Evolutionary conservation across 1,284 basidiomycete species (phyloP).

Genomic region (Exobasidium rhododendri): DNA sequence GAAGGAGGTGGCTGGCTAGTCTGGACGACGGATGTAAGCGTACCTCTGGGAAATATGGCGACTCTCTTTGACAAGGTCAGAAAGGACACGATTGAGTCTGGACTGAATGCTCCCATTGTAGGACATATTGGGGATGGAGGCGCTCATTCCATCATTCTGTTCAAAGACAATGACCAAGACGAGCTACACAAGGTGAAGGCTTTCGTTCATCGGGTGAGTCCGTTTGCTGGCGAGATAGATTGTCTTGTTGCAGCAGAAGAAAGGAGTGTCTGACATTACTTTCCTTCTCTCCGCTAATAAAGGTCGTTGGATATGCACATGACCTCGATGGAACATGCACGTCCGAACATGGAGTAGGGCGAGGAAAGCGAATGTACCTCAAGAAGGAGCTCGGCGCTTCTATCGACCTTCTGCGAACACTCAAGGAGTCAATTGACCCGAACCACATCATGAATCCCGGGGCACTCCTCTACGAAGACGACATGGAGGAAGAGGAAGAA

Average conservation of each 20-base stretch:
- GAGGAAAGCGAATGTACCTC: slow-evolving; percentile 40
- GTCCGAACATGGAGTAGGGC: slow-evolving; percentile 50
- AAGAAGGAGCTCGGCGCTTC: slow-evolving; percentile 41
- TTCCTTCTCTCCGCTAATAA: background rate
- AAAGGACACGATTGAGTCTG: slow-evolving; percentile 65
- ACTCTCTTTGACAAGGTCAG: slow-evolving; percentile 72
- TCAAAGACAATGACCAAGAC: slow-evolving; percentile 24
- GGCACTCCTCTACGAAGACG: slow-evolving; percentile 17
- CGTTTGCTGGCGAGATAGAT: too few species aligned
- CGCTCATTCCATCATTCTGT: slow-evolving; percentile 50
- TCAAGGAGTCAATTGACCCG: slow-evolving; percentile 43
- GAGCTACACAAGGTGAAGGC: slow-evolving; percentile 53
- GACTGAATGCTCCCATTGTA: slow-evolving; percentile 66
- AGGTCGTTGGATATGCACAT: slow-evolving; percentile 56
- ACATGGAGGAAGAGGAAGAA: background rate
- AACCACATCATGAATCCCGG: slow-evolving; percentile 45
- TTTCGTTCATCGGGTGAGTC: slow-evolving; percentile 57
- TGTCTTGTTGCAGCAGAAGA: too few species aligned
- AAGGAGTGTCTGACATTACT: background rate
- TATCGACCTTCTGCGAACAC: slow-evolving; percentile 31
- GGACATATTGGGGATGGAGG: slow-evolving; percentile 83
- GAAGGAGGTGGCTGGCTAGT: slow-evolving; percentile 61
- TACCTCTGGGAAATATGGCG: slow-evolving; percentile 75
- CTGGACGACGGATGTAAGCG: slow-evolving; percentile 71
- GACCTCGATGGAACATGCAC: slow-evolving; percentile 59